Conservation (phyloP, 2,329 filamentous ascomycete species). For the Metarhizium rileyi region DNA sequence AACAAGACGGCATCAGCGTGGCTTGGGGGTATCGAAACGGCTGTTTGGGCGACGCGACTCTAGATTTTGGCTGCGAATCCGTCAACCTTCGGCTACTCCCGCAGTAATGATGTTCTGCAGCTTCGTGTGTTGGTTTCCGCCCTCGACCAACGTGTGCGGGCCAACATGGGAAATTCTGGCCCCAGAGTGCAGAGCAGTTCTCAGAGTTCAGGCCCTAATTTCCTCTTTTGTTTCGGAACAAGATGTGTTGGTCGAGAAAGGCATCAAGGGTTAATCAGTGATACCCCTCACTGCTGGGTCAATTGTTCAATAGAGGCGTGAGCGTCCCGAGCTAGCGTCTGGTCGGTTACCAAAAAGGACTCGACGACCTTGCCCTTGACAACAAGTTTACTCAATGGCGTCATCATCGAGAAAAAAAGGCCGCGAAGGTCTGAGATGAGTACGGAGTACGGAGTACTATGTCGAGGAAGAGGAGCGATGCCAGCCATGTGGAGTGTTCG, state of each 20-base stretch:
- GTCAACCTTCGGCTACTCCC: background rate
- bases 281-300: slow-evolving; percentile 5
- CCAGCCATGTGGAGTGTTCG: background rate
- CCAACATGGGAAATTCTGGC: background rate
- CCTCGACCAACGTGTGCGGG: background rate
- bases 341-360: background rate
- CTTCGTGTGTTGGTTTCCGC: background rate
- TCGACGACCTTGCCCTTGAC: background rate
- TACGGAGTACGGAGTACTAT: background rate
- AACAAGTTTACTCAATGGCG: background rate
- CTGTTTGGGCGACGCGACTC: background rate
- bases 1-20: background rate
- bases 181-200: background rate
- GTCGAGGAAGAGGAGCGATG: background rate
- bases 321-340: slow-evolving; percentile 1
- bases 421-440: background rate
- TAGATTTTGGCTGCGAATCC: background rate
- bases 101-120: slow-evolving; percentile 5
- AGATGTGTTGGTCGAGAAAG: background rate
- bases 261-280: background rate
- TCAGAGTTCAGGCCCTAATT: background rate
- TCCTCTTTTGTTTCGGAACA: background rate
- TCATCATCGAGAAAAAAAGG: background rate
- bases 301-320: slow-evolving; percentile 13
- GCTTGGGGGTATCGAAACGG: background rate